Base-by-base conservation (phyloP, 23 red algal genomes). In the Gracilaria domingensis region DNA sequence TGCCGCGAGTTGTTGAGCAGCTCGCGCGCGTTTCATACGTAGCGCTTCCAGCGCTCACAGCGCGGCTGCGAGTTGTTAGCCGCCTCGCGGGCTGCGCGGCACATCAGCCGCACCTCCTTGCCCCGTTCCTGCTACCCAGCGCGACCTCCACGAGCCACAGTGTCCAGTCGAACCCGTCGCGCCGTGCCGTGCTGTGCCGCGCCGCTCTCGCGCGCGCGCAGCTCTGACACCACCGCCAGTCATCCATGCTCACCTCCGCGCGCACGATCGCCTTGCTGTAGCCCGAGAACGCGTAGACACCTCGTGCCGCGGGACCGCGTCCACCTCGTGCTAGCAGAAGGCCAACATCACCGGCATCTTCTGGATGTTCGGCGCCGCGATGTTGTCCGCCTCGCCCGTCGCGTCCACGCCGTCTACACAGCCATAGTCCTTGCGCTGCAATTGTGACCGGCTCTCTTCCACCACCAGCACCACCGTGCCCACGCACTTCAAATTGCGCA, bases 401-500 rank as follows among this genome's bases (percentile, higher is more conserved):
- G 42, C 55, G 50, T 89, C 65, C 25, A 28, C 39, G n/a, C 89
- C 71, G 8, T 57, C 80, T 17, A 98, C 93, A n/a, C 54, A 66
- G 30, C 95, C 88, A 45, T 98, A 98, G 82, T 98, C 97, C 16
- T 83, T 55, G 1, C 76, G 84, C 83, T 95, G 91, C 86, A 89
- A 98, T 32, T 90, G 93, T 4, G 83, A 86, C 37, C 92, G 61
- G 50, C 80, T 93, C 37, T 95, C 87, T 18, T 71, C 86, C 21
- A 20, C 45, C 48, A 83, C 73, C 49, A 95, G 40, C 28, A 39
- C 51, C n/a, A 98, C 83, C 23, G 37, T 51, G 40, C 66, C 80
- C 57, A 98, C 72, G 93, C 97, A 98, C 64, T 98, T 98, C 23
- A 98, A 93, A 32, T 87, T 72, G 8, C 97, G 93, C 88, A 93